Evolutionary conservation across 257 asterid genomes (phyloP), one percentile per base, ranked within the genome.

Genomic region (Petrea volubilis): DNA sequence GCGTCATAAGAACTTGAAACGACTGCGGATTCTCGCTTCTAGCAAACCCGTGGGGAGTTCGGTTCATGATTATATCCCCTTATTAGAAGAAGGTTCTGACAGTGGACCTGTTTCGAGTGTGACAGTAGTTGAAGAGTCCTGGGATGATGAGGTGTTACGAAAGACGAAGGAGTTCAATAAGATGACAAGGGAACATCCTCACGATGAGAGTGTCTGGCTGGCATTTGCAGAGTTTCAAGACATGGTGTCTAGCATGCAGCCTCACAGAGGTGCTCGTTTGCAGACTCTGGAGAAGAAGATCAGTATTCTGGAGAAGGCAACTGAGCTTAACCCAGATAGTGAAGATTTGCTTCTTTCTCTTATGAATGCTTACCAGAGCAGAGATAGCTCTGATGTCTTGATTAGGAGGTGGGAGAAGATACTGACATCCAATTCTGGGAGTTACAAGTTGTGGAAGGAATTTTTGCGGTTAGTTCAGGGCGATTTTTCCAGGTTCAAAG

Each of bases 261-360:
- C 86, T 50, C 96, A 88, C 50, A 95, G 87, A 79, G 97, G 95
- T 53, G 97, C 96, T 79, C 98, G 94, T 51, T 73, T 90, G 80
- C 99, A 92, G 88, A 90, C 86, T 50, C 95, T 89, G 64, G 99
- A 95, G 81, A 92, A 90, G 90, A 92, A 92, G 82, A 88, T 95
- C 53, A 95, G 98, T 79, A 90, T 95, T 81, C 81, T 95, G 82
- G 98, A 92, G 86, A 92, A 88, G 84, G 99, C 99, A n/a, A 84
- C 84, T 23, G 95, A 88, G 80, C 84, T 90, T 52, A 92, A 88
- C 73, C 96, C 95, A n/a, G 97, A 83, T 24, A 95, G 85, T 77
- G 99, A 90, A 83, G 96, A 92, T 69, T 78, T 95, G 70, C 72
- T 90, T 68, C 88, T 95, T 69, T 71, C 92, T 74, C 99, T 95